phyloP scores from a whole-genome alignment of 2,329 filamentous ascomycete species.

The Capronia epimyces region DNA sequence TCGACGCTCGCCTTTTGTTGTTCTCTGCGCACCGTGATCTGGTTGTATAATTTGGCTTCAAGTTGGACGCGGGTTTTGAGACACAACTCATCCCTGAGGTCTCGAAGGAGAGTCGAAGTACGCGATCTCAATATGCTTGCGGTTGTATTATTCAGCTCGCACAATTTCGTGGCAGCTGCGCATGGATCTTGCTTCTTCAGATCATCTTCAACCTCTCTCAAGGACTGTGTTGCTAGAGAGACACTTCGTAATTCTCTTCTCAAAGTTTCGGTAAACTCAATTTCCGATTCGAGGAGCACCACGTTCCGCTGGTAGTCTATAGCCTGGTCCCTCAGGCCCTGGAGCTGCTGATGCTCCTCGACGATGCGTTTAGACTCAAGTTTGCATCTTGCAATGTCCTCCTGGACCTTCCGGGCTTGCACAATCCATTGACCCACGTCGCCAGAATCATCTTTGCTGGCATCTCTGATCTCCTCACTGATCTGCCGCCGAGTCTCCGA shows the following conservation, averaged over 20 bases:
- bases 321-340: constrained; percentile 57
- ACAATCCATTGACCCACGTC: constrained; percentile 82
- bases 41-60: constrained; percentile 14
- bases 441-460: constrained; percentile 70
- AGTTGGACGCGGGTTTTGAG: constrained; percentile 20
- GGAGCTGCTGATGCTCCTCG: constrained; percentile 65
- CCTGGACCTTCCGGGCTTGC: constrained; percentile 76
- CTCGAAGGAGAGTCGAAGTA: constrained; percentile 13
- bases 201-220: constrained; percentile 21
- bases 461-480: constrained; percentile 62
- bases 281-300: constrained; percentile 52
- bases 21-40: constrained; percentile 16
- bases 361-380: constrained; percentile 76
- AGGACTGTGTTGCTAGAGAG: constrained; percentile 7
- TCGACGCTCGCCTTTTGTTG: constrained; percentile 10
- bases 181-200: constrained; percentile 14
- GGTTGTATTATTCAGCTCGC: constrained; percentile 9
- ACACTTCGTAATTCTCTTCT: constrained; percentile 17
- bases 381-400: constrained; percentile 76
- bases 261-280: constrained; percentile 52
- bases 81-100: constrained; percentile 20
- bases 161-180: constrained; percentile 19
- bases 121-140: constrained; percentile 10
- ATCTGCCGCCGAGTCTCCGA: constrained; percentile 46
- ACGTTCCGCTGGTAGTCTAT: constrained; percentile 56